Percentiles rank a stretch among this genome's conserved stretches.
Evolutionary conservation across 306 rosid species (phyloP).

Genomic region (Macrotyloma uniflorum): DNA sequence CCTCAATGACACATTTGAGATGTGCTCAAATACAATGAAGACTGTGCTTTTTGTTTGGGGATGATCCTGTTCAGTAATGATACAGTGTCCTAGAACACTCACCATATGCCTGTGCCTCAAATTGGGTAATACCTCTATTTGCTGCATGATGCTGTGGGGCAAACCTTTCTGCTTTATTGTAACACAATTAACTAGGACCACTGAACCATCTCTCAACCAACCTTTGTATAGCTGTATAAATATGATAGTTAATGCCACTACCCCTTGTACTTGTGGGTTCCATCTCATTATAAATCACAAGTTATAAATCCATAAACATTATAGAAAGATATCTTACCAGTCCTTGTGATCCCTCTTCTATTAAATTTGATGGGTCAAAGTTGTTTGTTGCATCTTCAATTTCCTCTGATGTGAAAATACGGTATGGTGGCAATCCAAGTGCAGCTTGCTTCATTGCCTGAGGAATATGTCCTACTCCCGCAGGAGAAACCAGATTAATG

Average conservation of each 20-base stretch:
- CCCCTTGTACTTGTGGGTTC: conserved; percentile 28
- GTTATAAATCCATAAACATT: conserved; percentile 21
- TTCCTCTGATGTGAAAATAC: conserved; percentile 77
- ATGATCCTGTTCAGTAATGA: conserved; percentile 66
- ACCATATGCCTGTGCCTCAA: conserved; percentile 92
- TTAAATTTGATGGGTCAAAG: conserved; percentile 67
- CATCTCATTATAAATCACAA: conserved; percentile 13
- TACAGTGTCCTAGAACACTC: conserved; percentile 84
- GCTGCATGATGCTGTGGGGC: conserved; percentile 58
- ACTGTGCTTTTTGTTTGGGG: conserved; percentile 62
- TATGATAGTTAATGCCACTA: conserved; percentile 24
- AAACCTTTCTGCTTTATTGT: conserved; percentile 68
- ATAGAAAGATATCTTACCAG: conserved; percentile 53
- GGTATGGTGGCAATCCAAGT: conserved; percentile 71
- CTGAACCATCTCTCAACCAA: conserved; percentile 72
- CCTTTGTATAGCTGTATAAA: conserved; percentile 72
- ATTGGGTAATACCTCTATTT: conserved; percentile 62
- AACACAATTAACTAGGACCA: conserved; percentile 61
- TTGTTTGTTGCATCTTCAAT: conserved; percentile 84
- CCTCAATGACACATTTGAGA: conserved; percentile 70
- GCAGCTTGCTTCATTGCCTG: conserved; percentile 63
- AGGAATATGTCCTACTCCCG: conserved; percentile 70
- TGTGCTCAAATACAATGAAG: conserved; percentile 63
- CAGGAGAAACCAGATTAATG: conserved; percentile 28
- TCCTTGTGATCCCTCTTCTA: conserved; percentile 72